A percentile compares a stretch with the other conserved stretches of the same genome.
Conservation (phyloP, 129 eudicot genomes). For the Deinandra increscens region DNA sequence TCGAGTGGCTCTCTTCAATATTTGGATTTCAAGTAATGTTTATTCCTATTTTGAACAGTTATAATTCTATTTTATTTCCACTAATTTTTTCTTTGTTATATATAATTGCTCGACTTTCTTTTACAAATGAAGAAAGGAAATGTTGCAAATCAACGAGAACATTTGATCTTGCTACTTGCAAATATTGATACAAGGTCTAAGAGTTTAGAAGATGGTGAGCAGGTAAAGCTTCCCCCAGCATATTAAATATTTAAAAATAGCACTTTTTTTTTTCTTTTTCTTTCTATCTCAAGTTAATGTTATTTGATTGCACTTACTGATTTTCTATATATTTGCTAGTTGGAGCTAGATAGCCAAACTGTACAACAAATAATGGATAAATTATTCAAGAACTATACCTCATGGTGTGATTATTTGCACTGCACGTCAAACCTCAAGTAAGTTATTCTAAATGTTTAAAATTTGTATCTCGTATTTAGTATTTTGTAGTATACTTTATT, state of each 20-base stretch:
- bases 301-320: conserved; percentile 3
- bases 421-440: conserved; percentile 62
- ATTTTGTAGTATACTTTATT: neutral
- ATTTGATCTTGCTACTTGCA: conserved; percentile 87
- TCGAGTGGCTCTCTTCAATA: conserved; percentile 84
- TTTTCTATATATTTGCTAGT: conserved; percentile 43
- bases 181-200: conserved; percentile 70
- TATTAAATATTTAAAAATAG: neutral
- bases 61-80: neutral
- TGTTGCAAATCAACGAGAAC: conserved; percentile 98
- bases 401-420: conserved; percentile 92
- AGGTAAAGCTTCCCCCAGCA: conserved; percentile 39
- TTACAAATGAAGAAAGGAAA: conserved; percentile 83
- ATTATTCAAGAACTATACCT: conserved; percentile 73
- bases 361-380: conserved; percentile 64
- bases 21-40: conserved; percentile 88
- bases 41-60: conserved; percentile 17
- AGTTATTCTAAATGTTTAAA: conserved; percentile 29
- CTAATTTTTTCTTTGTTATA: neutral
- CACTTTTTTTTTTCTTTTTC: neutral
- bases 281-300: neutral
- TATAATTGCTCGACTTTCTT: neutral
- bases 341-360: conserved; percentile 68
- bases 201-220: conserved; percentile 42
- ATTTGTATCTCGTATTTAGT: neutral